These are phyloP conservation scores for Cryptosporidium meleagridis DNA, from an alignment of 169 alveolate species.

Conservation along the genomic window DNA sequence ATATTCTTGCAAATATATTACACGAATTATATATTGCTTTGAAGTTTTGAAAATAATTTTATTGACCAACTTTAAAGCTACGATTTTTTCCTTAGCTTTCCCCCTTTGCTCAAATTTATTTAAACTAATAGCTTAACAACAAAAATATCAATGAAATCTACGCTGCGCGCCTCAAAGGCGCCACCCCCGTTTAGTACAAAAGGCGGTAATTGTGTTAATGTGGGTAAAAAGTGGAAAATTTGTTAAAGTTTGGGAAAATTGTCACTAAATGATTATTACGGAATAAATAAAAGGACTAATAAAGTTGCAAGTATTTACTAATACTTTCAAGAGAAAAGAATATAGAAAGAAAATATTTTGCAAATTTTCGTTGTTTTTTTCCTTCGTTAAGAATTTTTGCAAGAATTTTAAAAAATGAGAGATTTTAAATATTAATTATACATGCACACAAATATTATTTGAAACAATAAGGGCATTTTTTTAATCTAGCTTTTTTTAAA, in stretches of 20 bases:
- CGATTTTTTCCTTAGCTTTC: conserved; percentile 26
- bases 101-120: conserved; percentile 72
- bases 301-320: neutral
- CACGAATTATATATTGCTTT: neutral
- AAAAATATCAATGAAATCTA: conserved; percentile 57
- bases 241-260: conserved; percentile 21
- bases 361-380: neutral
- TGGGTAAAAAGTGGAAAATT: conserved; percentile 72
- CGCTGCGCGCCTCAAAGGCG: conserved; percentile 66
- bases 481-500: no score
- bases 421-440: neutral
- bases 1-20: neutral
- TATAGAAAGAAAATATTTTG: neutral
- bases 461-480: no score
- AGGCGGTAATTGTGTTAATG: conserved; percentile 42
- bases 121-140: conserved; percentile 43
- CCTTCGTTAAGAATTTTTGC: neutral
- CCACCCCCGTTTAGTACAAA: conserved; percentile 34
- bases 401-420: no score
- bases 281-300: neutral
- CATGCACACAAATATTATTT: neutral
- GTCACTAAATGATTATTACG: neutral
- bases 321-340: neutral
- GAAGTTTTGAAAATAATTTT: neutral
- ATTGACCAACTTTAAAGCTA: conserved; percentile 22